Base-by-base conservation (phyloP, 495 filamentous ascomycete genomes). In the Penicillium canescens region DNA sequence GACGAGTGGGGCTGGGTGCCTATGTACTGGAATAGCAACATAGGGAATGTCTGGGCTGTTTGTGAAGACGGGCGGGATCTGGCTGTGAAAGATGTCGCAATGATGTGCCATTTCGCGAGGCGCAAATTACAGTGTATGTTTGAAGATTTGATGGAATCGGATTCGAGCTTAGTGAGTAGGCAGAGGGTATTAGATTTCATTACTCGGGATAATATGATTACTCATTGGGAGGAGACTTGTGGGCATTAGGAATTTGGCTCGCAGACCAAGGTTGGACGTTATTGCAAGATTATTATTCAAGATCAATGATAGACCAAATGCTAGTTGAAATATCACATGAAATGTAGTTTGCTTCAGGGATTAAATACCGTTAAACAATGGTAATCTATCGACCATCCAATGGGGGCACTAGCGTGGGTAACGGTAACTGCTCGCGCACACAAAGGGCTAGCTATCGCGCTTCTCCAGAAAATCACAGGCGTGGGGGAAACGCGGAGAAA, bases 31-130 rank as follows among this genome's bases (percentile, higher is more conserved):
- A 52, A 37, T 34, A 42, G 42, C 41, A 34, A 57, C 4, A 52
- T 48, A 33, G 35, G 49, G 21, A 52, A 57, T 47, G 37, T 57
- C 46, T 52, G 34, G 42, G 42, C 43, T 43, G 47, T 52, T 48
- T 47, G 42, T 52, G 48, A 57, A 52, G 55, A 57, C 28, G 55
- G 48, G 16, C 23, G 18, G 12, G 55, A 52, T 47, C 55, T 57
- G 21, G 36, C 48, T 52, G 31, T 48, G 16, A 26, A 28, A 11
- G 55, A 52, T 47, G 20, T 57, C 10, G 48, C 21, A 47, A 57
- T 57, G 49, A 52, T 52, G 42, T 57, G 55, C 42, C 49, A 57
- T 28, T 52, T 55, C 49, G 38, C 45, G 16, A 55, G 45, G 23
- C 28, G 13, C 31, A 41, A 41, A 41, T 20, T 41, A 41, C 39